Base-by-base conservation (phyloP, 2,329 filamentous ascomycete species). In the Tympanopsis confertula region DNA sequence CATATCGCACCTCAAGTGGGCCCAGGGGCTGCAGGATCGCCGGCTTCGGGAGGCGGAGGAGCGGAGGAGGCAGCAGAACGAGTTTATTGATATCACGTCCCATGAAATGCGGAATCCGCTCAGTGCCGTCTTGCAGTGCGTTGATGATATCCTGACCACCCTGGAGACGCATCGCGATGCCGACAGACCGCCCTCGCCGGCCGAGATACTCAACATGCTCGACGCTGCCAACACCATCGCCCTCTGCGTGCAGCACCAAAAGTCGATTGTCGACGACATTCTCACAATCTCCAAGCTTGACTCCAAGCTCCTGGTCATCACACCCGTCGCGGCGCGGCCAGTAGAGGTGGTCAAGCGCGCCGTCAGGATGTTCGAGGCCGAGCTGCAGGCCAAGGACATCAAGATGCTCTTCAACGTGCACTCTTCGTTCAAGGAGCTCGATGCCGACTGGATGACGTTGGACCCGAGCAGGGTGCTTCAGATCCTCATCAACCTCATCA, bases 241-340 rank as follows among this genome's bases (percentile, higher is more conserved):
- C 19, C 69, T 83, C 7, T 89, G 84, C 46, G 79, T 83, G 2
- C 78, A 85, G 47, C 83, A 89, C 55, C 84, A 89, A 52, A 88
- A 87, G 56, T 65, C 78, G 5, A 84, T 86, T 35, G 77, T 85
- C n/a, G 79, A 85, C 48, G 80, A 85, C 49, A 78, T 85, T 19
- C 59, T 86, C 28, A 84, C 78, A 7, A 68, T 84, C 47, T 83
- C 78, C 3, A 85, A 88, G 51, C 68, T 89, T 19, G 82, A 89
- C 50, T 83, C 81, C 3, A 78, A 80, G 28, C 71, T 87, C 52
- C 61, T 89, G 12, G 69, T 80, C 3, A 76, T 88, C 5, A 81
- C 81, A 1, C 82, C 82, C 1, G 74, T 79, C 15, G 76, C 77
- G 12, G 73, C 78, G 2, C 74, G 83, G 46, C 81, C 82, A 0